A percentile compares a stretch with the other conserved stretches of the same genome.
Conservation (phyloP, 257 asterid species). For the Linderniella brevidens region DNA sequence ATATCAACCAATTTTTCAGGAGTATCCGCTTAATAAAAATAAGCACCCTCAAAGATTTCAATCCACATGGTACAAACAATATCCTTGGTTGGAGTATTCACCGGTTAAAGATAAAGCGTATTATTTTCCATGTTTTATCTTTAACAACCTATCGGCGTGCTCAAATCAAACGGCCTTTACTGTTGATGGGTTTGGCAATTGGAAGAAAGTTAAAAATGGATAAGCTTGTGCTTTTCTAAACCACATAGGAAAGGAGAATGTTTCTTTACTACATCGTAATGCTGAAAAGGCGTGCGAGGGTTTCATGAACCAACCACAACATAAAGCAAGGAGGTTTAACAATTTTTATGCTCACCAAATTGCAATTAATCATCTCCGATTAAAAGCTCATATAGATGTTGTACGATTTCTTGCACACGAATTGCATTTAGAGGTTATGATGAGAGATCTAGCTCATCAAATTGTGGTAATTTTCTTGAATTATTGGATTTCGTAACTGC, state of each 20-base stretch:
- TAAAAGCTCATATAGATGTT: neutral
- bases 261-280: neutral
- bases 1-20: no score
- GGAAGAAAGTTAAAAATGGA: conserved; percentile 1
- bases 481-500: neutral
- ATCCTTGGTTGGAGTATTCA: neutral
- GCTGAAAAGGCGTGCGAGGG: neutral
- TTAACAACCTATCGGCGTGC: neutral
- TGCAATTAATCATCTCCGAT: neutral
- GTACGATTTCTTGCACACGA: neutral
- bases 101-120: neutral
- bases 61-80: no score
- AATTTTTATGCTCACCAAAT: neutral
- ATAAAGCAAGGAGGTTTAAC: neutral
- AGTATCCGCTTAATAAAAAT: no score
- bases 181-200: neutral
- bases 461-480: neutral
- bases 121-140: neutral
- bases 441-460: neutral
- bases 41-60: no score
- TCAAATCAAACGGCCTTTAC: neutral
- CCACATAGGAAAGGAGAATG: neutral
- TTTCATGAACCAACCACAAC: neutral
- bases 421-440: neutral
- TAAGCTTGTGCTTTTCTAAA: neutral